Conservation (phyloP, 1,139 yeast genomes). For the Blastobotrys serpentis region DNA sequence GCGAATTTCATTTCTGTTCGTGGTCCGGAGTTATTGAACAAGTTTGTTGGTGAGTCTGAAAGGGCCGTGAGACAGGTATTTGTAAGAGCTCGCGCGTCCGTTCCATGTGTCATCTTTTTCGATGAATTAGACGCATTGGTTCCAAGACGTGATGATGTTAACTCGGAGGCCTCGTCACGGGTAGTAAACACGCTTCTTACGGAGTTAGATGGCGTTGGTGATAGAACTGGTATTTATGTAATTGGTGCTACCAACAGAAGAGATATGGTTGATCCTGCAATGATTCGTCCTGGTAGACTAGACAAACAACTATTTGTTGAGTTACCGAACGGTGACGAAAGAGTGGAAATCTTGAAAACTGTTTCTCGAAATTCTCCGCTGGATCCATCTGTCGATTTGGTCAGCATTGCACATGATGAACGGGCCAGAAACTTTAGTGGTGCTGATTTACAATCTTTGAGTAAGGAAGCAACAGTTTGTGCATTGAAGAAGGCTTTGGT, state of each 20-base stretch:
- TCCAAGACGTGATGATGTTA: constrained; percentile 84
- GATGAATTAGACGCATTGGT: constrained; percentile 96
- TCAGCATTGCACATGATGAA: constrained; percentile 64
- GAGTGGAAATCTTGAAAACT: constrained; percentile 77
- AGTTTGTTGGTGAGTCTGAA: constrained; percentile 94
- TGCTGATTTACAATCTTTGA: constrained; percentile 90
- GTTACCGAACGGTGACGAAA: constrained; percentile 73
- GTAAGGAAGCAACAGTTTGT: constrained; percentile 87
- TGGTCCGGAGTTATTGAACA: constrained; percentile 93
- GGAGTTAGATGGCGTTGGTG: constrained; percentile 91
- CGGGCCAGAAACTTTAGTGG: constrained; percentile 90
- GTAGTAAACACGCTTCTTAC: constrained; percentile 94
- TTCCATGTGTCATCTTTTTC: constrained; percentile 89
- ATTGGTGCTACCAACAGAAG: constrained; percentile 98
- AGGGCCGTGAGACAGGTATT: constrained; percentile 85
- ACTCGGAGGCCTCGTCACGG: constrained; percentile 84
- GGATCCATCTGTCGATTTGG: constrained; percentile 59
- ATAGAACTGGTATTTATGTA: constrained; percentile 88
- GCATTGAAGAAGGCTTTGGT: constrained; percentile 60
- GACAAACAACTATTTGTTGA: constrained; percentile 93
- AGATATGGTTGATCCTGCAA: constrained; percentile 97
- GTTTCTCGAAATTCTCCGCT: constrained; percentile 77
- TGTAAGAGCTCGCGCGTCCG: constrained; percentile 86
- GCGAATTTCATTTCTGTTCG: constrained; percentile 88
- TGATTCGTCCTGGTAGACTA: constrained; percentile 94